phyloP scores from a whole-genome alignment of 2,329 filamentous ascomycete genomes.

The Raffaelea arxii region DNA sequence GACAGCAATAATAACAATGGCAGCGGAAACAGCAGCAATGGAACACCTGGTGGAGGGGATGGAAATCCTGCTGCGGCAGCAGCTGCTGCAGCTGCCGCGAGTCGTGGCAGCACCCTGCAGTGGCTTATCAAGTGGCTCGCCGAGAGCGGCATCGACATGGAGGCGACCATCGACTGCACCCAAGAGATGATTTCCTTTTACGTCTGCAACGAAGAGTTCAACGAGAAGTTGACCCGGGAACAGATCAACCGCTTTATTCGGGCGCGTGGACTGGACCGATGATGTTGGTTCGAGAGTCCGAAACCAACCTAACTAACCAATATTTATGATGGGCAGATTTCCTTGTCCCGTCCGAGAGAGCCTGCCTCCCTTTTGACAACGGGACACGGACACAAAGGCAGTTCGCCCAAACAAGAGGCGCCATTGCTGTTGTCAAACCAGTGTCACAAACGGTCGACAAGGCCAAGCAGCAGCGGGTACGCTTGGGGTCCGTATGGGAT shows the following conservation, averaged over 20 bases:
- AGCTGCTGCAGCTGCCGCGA: neutral
- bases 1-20: neutral
- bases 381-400: too few relatives aligned
- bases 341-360: too few relatives aligned
- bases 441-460: too few relatives aligned
- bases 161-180: slow-evolving; percentile 76
- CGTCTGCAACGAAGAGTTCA: slow-evolving; percentile 55
- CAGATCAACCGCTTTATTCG: slow-evolving; percentile 52
- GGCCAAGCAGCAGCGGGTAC: too few relatives aligned
- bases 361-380: too few relatives aligned
- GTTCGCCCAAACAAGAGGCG: too few relatives aligned
- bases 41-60: too few relatives aligned
- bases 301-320: too few relatives aligned
- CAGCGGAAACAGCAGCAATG: neutral
- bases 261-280: slow-evolving; percentile 45
- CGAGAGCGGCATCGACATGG: slow-evolving; percentile 76
- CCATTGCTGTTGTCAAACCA: too few relatives aligned
- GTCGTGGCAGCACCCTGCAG: slow-evolving; percentile 44
- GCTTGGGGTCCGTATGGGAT: too few relatives aligned
- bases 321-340: too few relatives aligned
- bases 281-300: slow-evolving; percentile 5
- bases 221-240: slow-evolving; percentile 48
- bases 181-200: slow-evolving; percentile 90
- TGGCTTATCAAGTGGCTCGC: slow-evolving; percentile 68
- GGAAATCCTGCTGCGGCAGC: too few relatives aligned